Evolutionary conservation across 2,329 filamentous ascomycete genomes (phyloP).

Genomic region (Aureobasidium sp.): DNA sequence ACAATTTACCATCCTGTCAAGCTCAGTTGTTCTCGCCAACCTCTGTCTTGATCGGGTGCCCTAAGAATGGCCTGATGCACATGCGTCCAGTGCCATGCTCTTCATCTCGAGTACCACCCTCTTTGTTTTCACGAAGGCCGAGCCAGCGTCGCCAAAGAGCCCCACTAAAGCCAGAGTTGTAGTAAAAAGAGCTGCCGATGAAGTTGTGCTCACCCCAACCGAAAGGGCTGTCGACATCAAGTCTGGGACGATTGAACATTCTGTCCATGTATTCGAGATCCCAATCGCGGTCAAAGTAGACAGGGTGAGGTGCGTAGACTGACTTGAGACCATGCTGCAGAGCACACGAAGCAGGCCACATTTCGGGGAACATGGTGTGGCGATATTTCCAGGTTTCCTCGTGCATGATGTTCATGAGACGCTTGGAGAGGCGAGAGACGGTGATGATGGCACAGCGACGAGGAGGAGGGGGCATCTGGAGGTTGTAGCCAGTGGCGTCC

Average conservation of each 20-base stretch:
- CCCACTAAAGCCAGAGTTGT: conserved; percentile 43
- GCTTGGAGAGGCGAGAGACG: conserved; percentile 64
- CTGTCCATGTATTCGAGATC: conserved; percentile 40
- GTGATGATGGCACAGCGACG: conserved; percentile 73
- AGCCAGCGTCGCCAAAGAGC: conserved; percentile 46
- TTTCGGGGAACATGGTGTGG: conserved; percentile 68
- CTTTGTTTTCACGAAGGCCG: conserved; percentile 39
- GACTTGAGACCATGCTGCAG: conserved; percentile 74
- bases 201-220: conserved; percentile 48
- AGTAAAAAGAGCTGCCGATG: conserved; percentile 45
- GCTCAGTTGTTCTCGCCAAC: conserved; percentile 17
- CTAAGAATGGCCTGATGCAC: conserved; percentile 40
- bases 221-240: conserved; percentile 41
- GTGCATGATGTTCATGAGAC: conserved; percentile 69
- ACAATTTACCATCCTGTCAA: not conserved
- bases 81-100: conserved; percentile 38
- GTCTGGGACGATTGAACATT: conserved; percentile 43
- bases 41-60: conserved; percentile 46
- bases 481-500: conserved; percentile 61
- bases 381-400: conserved; percentile 65
- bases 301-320: conserved; percentile 69
- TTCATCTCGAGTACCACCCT: conserved; percentile 31
- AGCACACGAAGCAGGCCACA: conserved; percentile 67
- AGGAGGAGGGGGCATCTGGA: conserved; percentile 51
- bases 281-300: conserved; percentile 74